Percentiles rank a stretch among this genome's conserved stretches.
phyloP scores from a whole-genome alignment of 2,329 filamentous ascomycete genomes.

The Claviceps quebecensis region DNA sequence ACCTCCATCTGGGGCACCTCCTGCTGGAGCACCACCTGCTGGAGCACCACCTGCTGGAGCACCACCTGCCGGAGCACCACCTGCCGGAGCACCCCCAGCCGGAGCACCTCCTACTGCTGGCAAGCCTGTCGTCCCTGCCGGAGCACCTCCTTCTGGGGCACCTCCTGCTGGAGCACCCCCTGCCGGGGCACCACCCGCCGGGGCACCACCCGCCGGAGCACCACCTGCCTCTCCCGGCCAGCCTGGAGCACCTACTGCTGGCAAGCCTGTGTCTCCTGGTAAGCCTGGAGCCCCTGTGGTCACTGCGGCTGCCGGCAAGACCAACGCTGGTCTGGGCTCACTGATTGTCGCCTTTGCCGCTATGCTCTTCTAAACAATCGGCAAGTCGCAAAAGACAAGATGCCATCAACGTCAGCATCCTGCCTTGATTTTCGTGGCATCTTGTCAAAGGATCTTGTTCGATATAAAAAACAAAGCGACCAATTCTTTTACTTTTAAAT shows the following conservation, averaged over 20 bases:
- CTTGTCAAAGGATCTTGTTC: not conserved
- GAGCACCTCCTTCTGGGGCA: no score
- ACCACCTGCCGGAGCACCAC: no score
- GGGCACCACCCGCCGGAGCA: no score
- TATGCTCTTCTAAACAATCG: constrained; percentile 19
- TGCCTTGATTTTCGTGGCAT: no score
- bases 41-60: no score
- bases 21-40: no score
- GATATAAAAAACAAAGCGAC: not conserved
- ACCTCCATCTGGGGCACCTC: no score
- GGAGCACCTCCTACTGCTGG: no score
- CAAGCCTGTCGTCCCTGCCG: constrained; percentile 1
- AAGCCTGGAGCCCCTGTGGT: constrained; percentile 11
- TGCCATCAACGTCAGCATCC: no score
- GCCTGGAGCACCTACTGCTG: constrained; percentile 2
- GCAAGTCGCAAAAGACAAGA: not conserved
- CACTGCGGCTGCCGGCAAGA: constrained; percentile 23
- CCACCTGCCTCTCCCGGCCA: not conserved
- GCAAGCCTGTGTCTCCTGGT: constrained; percentile 4
- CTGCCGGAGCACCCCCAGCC: no score
- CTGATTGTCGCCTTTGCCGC: constrained; percentile 24
- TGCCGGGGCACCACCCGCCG: no score
- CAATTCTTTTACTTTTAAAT: not conserved
- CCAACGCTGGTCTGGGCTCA: constrained; percentile 21
- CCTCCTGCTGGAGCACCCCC: no score